Conservation (phyloP, 495 filamentous ascomycete species). For the Penicillium atrosanguineum region DNA sequence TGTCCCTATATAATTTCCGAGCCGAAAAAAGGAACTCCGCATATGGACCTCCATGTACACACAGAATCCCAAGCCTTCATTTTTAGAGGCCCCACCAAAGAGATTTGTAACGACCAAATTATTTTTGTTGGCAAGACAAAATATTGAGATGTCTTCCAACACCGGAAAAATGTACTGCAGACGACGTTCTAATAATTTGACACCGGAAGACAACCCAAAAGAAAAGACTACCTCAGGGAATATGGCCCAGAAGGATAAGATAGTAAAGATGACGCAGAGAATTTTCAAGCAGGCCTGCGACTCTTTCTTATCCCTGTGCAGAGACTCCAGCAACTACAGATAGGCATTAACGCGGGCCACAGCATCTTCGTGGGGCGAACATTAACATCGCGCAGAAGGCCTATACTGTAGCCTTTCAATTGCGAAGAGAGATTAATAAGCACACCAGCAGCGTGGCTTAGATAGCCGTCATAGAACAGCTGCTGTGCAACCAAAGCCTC, state of each 20-base stretch:
- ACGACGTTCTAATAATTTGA: too few species aligned
- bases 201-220: too few species aligned
- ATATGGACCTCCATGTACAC: too few species aligned
- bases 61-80: conserved; percentile 41
- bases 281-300: conserved; percentile 13
- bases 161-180: conserved; percentile 44
- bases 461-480: conserved; percentile 42
- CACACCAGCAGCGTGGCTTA: conserved; percentile 32
- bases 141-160: conserved; percentile 48
- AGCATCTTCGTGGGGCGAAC: conserved; percentile 23
- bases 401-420: conserved; percentile 42
- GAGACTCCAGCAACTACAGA: conserved; percentile 9
- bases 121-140: conserved; percentile 40
- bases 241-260: conserved; percentile 42
- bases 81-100: conserved; percentile 51
- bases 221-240: conserved; percentile 50
- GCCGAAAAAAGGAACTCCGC: too few species aligned
- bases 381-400: conserved; percentile 16
- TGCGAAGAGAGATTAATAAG: conserved; percentile 44
- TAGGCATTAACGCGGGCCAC: conserved; percentile 15
- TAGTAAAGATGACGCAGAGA: conserved; percentile 17
- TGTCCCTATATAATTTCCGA: too few species aligned
- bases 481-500: conserved; percentile 41
- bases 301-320: conserved; percentile 12
- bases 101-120: conserved; percentile 47